Conservation (phyloP, 1,284 basidiomycete species). For the Leccinum fallax region DNA sequence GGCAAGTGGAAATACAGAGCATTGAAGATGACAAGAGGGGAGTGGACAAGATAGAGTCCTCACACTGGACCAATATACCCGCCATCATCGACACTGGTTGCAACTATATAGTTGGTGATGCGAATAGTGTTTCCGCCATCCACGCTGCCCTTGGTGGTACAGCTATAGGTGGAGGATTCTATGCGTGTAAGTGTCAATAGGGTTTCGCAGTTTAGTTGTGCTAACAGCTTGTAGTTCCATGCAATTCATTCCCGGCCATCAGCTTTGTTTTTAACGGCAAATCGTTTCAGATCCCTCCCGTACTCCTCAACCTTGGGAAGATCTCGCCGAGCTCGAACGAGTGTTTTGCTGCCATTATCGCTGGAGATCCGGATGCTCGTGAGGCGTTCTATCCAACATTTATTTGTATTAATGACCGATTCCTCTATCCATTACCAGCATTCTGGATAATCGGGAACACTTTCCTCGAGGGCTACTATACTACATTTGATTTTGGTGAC, state of each 20-base stretch:
- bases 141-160: neutral
- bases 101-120: neutral
- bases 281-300: neutral
- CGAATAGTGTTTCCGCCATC: neutral
- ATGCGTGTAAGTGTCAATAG: neutral
- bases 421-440: neutral
- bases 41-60: no score
- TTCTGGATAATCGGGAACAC: neutral
- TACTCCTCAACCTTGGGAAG: neutral
- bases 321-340: neutral
- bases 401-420: neutral
- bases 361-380: neutral
- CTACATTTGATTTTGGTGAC: neutral
- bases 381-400: neutral
- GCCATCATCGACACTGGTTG: neutral
- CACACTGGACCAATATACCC: neutral
- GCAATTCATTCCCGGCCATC: neutral
- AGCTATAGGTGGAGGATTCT: neutral
- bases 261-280: neutral
- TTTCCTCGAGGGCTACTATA: neutral
- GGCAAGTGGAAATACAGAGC: neutral
- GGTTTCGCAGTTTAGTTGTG: neutral
- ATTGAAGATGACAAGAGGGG: neutral
- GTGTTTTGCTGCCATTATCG: neutral
- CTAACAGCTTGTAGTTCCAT: neutral